Base-by-base conservation (phyloP, 768 basidiomycete genomes). In the Terana coerulea region DNA sequence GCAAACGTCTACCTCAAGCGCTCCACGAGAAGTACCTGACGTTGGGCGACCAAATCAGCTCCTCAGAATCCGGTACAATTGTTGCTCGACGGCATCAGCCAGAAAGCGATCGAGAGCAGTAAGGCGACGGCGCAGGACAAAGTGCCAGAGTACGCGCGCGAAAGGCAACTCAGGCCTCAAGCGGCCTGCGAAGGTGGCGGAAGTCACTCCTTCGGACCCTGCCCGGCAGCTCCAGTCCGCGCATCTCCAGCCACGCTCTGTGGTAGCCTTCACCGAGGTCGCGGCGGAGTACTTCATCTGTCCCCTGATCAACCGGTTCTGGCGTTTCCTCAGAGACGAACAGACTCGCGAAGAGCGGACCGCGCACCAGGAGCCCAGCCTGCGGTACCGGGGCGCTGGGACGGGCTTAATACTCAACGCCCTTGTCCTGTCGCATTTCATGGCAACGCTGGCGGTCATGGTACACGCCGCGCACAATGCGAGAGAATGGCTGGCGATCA, bases 221-320 rank as follows among this genome's bases (percentile, higher is more conserved):
- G 22, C 52, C 39, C 40, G 44, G 42, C 41, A 49, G 25, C 51
- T 54, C 56, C 53, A 56, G 22, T 55, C 60, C 31, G 22, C 55
- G 33, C 41, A 53, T 30, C 52, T 56, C 53, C 52, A 57, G 30
- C 42, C 60, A 24, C 33, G 54, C 29, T 59, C 61, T 34, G 37
- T n/a, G 41, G 59, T 68, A 26, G 72, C 77, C 2, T 88, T 86
- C 61, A 81, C 80, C 17, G 76, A 80, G 47, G 70, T 98, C 24
- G 92, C 93, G 0, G 89, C 89, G 0, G 91, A 94, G 62, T 84
- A 71, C 68, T 98, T 98, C 70, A 79, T 97, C 45, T 80, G 85
- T 53, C 97, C 97, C 0, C 73, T 98, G 47, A 79, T 98, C 69
- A 88, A 94, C 59, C 81, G 86, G n/a, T 97, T 98, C 69, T 99